Percentiles rank a stretch among this genome's conserved stretches.
phyloP scores from a whole-genome alignment of 768 basidiomycete species.

The Hygrophoropsis aurantiaca region DNA sequence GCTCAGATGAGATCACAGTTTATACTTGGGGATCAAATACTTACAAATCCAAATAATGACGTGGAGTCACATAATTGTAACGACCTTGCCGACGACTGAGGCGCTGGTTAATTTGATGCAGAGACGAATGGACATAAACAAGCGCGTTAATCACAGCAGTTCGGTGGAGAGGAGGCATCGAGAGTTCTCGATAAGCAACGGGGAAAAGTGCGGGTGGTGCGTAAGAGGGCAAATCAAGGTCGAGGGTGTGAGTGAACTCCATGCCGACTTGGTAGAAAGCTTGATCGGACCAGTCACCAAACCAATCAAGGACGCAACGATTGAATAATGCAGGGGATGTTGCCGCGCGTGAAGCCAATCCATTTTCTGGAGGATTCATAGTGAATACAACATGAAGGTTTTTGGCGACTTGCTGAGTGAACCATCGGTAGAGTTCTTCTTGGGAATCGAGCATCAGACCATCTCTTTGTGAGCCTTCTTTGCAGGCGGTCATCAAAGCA shows the following conservation, averaged over 20 bases:
- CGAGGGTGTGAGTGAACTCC: slow-evolving; percentile 93
- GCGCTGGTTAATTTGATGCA: slow-evolving; percentile 86
- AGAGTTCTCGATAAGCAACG: slow-evolving; percentile 79
- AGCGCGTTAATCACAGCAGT: slow-evolving; percentile 91
- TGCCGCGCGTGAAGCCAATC: slow-evolving; percentile 91
- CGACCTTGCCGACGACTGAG: slow-evolving; percentile 92
- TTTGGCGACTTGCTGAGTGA: slow-evolving; percentile 96
- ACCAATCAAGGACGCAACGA: slow-evolving; percentile 99
- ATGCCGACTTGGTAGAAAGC: slow-evolving; percentile 97
- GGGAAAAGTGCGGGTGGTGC: slow-evolving; percentile 82
- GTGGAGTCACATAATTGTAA: slow-evolving; percentile 94
- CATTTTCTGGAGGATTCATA: slow-evolving; percentile 98
- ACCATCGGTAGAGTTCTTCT: slow-evolving; percentile 98
- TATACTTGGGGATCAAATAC: slow-evolving; percentile 30
- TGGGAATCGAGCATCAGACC: slow-evolving; percentile 98
- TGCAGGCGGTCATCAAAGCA: slow-evolving; percentile 98
- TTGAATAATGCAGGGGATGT: slow-evolving; percentile 99
- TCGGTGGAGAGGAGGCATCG: slow-evolving; percentile 87
- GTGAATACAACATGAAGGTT: slow-evolving; percentile 99
- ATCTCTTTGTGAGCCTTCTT: slow-evolving; percentile 98
- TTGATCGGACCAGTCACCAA: slow-evolving; percentile 99
- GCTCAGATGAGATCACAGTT: slow-evolving; percentile 8
- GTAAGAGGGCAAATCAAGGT: slow-evolving; percentile 86
- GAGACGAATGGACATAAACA: slow-evolving; percentile 86
- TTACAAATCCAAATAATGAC: slow-evolving; percentile 98